Percentiles rank a stretch among this genome's conserved stretches.
phyloP scores from a whole-genome alignment of 73 alveolate genomes.

The Paramecium biaurelia region DNA sequence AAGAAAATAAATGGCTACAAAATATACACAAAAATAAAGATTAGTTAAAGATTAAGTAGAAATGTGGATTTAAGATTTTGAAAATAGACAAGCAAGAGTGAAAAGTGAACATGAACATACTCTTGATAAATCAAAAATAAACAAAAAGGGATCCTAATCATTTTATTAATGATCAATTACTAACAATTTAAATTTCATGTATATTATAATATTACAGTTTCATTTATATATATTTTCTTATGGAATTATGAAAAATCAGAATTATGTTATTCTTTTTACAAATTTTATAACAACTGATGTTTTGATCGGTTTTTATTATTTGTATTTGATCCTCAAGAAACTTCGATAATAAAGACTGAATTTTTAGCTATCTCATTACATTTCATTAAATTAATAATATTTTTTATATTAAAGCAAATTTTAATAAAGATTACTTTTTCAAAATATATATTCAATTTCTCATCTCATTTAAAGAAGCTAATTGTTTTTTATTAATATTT shows the following conservation, averaged over 20 bases:
- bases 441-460: background rate
- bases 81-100: background rate
- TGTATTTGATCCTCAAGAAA: too few relatives aligned
- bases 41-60: background rate
- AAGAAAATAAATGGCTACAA: conserved; percentile 24
- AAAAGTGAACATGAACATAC: background rate
- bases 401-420: background rate
- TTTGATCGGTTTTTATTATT: too few relatives aligned
- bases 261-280: background rate
- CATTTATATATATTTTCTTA: background rate
- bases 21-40: background rate
- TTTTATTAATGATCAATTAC: background rate
- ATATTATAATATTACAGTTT: too few relatives aligned
- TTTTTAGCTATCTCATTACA: background rate
- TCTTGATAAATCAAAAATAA: background rate
- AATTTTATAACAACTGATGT: too few relatives aligned
- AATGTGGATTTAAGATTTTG: conserved; percentile 17
- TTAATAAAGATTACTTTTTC: background rate
- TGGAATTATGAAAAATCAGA: background rate
- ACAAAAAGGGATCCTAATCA: background rate
- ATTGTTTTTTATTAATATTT: background rate
- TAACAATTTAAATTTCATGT: background rate
- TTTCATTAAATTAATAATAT: background rate
- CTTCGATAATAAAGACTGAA: too few relatives aligned
- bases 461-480: background rate